Evolutionary conservation across 1,139 yeast genomes (phyloP).

Genomic region (Magnusiomyces paraingens): DNA sequence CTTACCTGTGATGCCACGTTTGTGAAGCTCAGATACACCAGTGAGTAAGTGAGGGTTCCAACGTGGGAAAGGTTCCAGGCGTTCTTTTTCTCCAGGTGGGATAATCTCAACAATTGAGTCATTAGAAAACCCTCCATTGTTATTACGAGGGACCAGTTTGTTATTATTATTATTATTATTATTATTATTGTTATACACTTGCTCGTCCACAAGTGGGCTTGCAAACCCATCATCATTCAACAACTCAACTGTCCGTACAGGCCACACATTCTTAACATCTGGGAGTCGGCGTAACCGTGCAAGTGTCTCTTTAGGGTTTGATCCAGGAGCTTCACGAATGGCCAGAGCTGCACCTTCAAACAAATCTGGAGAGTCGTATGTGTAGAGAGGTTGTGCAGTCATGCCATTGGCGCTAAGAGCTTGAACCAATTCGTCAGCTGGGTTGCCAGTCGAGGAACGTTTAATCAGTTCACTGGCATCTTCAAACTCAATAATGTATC

Average conservation of each 20-base stretch:
- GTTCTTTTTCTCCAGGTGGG: too few species aligned
- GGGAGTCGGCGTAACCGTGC: conserved; percentile 4
- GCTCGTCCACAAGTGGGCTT: not conserved
- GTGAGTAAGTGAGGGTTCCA: conserved; percentile 23
- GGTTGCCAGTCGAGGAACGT: not conserved
- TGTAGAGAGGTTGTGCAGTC: conserved; percentile 9
- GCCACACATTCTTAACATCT: conserved; percentile 17
- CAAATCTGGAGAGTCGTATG: conserved; percentile 6
- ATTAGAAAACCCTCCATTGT: too few species aligned
- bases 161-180: too few species aligned
- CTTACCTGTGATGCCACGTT: conserved; percentile 19
- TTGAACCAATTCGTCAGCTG: conserved; percentile 7
- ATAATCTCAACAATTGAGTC: too few species aligned
- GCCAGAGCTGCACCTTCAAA: conserved; percentile 16
- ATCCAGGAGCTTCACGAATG: not conserved
- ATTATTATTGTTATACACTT: too few species aligned
- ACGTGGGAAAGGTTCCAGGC: not conserved
- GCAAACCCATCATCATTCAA: conserved; percentile 5
- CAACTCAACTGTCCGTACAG: conserved; percentile 12
- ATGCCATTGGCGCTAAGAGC: conserved; percentile 11
- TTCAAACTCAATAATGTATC: conserved; percentile 15
- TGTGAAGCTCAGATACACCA: conserved; percentile 21
- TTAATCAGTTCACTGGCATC: not conserved
- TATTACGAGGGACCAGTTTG: too few species aligned
- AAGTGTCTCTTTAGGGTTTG: not conserved